Evolutionary conservation across 257 asterid genomes (phyloP).

Genomic region (Nicotiana tomentosiformis): DNA sequence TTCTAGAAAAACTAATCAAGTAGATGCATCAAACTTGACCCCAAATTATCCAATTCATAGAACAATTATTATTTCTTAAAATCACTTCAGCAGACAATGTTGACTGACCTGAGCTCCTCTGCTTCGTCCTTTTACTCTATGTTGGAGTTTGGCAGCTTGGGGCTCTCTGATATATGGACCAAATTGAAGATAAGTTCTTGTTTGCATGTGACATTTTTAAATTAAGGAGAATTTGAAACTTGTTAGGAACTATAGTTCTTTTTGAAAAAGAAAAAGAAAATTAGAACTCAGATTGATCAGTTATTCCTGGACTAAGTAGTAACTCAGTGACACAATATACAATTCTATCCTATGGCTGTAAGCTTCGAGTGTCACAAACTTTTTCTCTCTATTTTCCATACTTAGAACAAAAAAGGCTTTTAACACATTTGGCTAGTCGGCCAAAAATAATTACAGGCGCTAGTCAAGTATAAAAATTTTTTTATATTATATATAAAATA

Average conservation of each 20-base stretch:
- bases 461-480: too few relatives aligned
- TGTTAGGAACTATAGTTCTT: not conserved
- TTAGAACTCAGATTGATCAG: not conserved
- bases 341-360: too few relatives aligned
- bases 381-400: too few relatives aligned
- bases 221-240: not conserved
- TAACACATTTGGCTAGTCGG: too few relatives aligned
- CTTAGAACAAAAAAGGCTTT: too few relatives aligned
- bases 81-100: not conserved
- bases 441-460: too few relatives aligned
- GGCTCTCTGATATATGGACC: not conserved
- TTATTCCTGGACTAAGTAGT: not conserved
- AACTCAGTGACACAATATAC: not conserved
- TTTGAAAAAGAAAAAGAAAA: not conserved
- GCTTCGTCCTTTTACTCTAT: not conserved
- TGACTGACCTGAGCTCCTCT: not conserved
- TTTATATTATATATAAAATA: too few relatives aligned
- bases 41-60: not conserved
- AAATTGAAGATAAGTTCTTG: not conserved
- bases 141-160: not conserved
- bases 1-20: not conserved
- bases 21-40: not conserved
- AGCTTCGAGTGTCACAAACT: not conserved
- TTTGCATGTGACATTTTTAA: not conserved
- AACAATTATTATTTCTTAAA: not conserved